Evolutionary conservation across 2,329 filamentous ascomycete genomes (phyloP).

Genomic region (Chrysoporthe austroafricana): DNA sequence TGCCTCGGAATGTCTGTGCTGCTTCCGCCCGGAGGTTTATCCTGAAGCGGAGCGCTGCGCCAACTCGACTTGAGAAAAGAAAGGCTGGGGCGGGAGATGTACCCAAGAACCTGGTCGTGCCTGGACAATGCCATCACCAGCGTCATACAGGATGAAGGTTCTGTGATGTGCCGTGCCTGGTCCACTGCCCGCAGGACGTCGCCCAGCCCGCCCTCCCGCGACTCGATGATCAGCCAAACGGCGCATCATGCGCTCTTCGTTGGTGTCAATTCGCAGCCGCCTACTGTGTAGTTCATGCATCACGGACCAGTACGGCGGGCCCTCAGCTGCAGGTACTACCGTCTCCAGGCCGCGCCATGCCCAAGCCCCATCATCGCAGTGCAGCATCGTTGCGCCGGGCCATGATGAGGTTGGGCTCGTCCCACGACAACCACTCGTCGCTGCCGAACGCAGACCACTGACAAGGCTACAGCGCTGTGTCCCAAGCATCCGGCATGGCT

Average conservation of each 20-base stretch:
- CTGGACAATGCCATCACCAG: not conserved
- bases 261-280: not conserved
- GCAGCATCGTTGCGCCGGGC: no score
- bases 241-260: not conserved
- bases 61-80: not conserved
- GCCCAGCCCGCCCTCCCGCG: not conserved
- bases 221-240: not conserved
- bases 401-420: no score
- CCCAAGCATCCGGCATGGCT: no score
- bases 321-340: no score
- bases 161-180: not conserved
- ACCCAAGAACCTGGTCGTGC: not conserved
- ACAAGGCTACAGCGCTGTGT: no score
- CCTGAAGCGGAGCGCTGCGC: not conserved
- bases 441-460: no score
- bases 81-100: not conserved
- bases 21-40: conserved; percentile 1
- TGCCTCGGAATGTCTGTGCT: conserved; percentile 3
- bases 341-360: no score
- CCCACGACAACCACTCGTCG: no score
- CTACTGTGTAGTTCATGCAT: no score
- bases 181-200: not conserved
- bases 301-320: no score
- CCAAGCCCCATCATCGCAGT: no score
- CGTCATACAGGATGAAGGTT: not conserved